These are phyloP conservation scores for Dactylonectria macrodidyma DNA, from an alignment of 2,329 filamentous ascomycete genomes.

Conservation along the genomic window DNA sequence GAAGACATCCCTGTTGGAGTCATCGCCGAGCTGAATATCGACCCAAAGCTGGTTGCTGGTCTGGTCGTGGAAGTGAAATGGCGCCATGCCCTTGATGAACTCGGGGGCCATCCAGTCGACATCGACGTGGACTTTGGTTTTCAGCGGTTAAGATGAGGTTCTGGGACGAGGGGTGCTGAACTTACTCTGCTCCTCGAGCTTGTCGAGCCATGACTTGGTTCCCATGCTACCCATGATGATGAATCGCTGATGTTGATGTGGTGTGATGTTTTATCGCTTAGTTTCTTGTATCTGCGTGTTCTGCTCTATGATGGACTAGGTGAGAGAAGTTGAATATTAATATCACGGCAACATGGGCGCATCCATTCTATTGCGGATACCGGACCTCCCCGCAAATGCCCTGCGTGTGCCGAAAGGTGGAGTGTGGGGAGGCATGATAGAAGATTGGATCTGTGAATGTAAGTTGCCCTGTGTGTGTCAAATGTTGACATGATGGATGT, in stretches of 20 bases:
- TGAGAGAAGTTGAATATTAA: too few relatives aligned
- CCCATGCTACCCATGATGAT: conserved; percentile 51
- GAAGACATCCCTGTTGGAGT: conserved; percentile 61
- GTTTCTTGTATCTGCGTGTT: too few relatives aligned
- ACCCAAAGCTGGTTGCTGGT: conserved; percentile 67
- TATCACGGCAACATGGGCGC: neutral
- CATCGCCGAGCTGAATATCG: conserved; percentile 61
- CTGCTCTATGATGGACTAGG: too few relatives aligned
- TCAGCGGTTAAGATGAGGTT: neutral
- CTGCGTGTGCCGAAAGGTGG: neutral
- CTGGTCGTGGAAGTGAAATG: conserved; percentile 62
- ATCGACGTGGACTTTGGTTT: conserved; percentile 61
- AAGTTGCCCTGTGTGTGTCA: neutral
- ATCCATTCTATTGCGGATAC: neutral
- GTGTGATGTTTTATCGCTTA: neutral
- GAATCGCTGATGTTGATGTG: too few relatives aligned
- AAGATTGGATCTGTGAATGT: too few relatives aligned
- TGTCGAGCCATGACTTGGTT: conserved; percentile 58
- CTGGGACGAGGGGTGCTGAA: neutral
- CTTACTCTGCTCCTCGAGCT: conserved; percentile 59
- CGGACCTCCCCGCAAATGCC: neutral
- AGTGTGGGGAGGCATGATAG: too few relatives aligned
- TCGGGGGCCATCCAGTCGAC: conserved; percentile 68
- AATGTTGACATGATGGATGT: too few relatives aligned
- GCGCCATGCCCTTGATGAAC: conserved; percentile 59